A percentile compares a stretch with the other conserved stretches of the same genome.
Conservation (phyloP, 345 rosid species). For the Euphorbia peplus region DNA sequence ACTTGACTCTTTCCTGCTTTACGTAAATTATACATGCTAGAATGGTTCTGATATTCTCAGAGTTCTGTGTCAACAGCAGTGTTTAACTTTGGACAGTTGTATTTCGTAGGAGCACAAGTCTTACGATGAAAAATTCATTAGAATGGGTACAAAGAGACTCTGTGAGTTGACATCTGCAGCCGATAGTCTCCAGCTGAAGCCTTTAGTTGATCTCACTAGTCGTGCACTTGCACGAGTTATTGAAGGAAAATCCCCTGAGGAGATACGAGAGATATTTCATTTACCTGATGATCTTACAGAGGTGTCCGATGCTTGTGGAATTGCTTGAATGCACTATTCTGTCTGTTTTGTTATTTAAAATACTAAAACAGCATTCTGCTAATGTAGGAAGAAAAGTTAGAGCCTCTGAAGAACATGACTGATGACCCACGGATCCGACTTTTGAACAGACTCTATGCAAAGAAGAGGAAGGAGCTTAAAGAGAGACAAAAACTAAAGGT, state of each 20-base stretch:
- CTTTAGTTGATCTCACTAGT: slow-evolving; percentile 88
- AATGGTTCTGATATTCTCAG: background rate
- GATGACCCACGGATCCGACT: slow-evolving; percentile 91
- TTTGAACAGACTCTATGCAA: slow-evolving; percentile 73
- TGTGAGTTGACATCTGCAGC: slow-evolving; percentile 97
- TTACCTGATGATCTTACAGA: slow-evolving; percentile 96
- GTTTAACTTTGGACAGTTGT: slow-evolving; percentile 1
- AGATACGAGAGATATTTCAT: slow-evolving; percentile 93
- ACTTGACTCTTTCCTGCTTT: background rate
- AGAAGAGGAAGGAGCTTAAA: slow-evolving; percentile 78
- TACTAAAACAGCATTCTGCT: background rate
- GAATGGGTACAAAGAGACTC: slow-evolving; percentile 84
- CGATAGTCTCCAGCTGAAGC: slow-evolving; percentile 84
- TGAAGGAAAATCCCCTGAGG: slow-evolving; percentile 85
- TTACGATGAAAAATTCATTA: slow-evolving; percentile 77
- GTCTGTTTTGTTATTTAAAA: background rate
- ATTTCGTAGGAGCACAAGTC: slow-evolving; percentile 65
- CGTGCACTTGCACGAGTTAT: slow-evolving; percentile 82
- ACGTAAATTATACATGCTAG: background rate
- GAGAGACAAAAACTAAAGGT: slow-evolving; percentile 85
- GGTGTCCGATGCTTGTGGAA: slow-evolving; percentile 41
- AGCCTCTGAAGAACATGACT: slow-evolving; percentile 76
- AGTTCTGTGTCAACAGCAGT: background rate
- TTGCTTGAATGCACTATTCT: slow-evolving; percentile 4
- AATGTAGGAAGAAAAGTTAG: slow-evolving; percentile 85